These are phyloP conservation scores for Penicillium sp. DNA, from an alignment of 2,329 filamentous ascomycete genomes.

Conservation along the genomic window DNA sequence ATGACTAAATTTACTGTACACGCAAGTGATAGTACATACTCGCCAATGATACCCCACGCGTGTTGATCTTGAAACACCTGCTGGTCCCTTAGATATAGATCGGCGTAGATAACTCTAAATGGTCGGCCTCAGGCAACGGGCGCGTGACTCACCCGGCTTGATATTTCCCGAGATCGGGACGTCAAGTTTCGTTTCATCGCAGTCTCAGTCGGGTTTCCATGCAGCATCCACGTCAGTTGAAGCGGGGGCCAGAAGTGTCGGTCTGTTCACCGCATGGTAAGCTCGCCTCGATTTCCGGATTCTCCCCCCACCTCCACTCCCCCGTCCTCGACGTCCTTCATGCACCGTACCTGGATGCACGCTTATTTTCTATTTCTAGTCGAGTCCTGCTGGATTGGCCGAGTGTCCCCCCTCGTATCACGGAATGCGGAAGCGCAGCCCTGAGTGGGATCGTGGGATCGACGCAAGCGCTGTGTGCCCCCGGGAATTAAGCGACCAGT, in stretches of 20 bases:
- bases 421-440: slow-evolving; percentile 30
- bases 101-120: too few species aligned
- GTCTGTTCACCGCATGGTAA: neutral
- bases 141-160: neutral
- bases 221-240: neutral
- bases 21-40: too few species aligned
- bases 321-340: slow-evolving; percentile 1
- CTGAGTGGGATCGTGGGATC: slow-evolving; percentile 26
- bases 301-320: too few species aligned
- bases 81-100: too few species aligned
- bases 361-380: slow-evolving; percentile 13
- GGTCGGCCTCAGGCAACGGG: neutral
- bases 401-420: slow-evolving; percentile 3
- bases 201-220: neutral
- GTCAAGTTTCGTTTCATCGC: neutral
- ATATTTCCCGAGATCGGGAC: too few species aligned
- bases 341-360: slow-evolving; percentile 12
- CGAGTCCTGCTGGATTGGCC: slow-evolving; percentile 1
- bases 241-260: neutral
- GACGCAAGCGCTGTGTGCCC: slow-evolving; percentile 30
- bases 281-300: too few species aligned
- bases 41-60: slow-evolving; percentile 14
- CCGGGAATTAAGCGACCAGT: slow-evolving; percentile 24
- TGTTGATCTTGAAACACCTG: too few species aligned
- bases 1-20: slow-evolving; percentile 7